Percentiles rank a stretch among this genome's conserved stretches.
phyloP scores from a whole-genome alignment of 352 stramenopile genomes.

The Pythium volutum region DNA sequence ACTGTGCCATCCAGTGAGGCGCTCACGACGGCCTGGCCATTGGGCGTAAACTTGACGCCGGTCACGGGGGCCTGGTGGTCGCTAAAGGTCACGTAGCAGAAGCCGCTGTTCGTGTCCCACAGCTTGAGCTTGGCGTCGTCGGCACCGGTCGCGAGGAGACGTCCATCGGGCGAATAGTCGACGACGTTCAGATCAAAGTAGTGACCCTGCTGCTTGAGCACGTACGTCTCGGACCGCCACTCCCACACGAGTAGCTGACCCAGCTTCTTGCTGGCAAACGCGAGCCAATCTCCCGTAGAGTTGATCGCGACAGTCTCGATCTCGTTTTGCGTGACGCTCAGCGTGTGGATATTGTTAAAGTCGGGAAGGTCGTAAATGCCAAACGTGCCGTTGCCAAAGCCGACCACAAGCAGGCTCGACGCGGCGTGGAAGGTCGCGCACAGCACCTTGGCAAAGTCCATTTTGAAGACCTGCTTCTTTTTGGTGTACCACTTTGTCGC shows the following conservation, averaged over 20 bases:
- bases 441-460: constrained; percentile 87
- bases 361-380: constrained; percentile 96
- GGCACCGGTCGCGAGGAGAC: constrained; percentile 95
- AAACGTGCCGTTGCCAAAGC: constrained; percentile 97
- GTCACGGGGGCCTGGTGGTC: constrained; percentile 97
- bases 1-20: constrained; percentile 98
- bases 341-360: constrained; percentile 97
- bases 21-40: constrained; percentile 92
- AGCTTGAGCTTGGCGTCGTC: constrained; percentile 99
- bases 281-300: constrained; percentile 96
- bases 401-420: constrained; percentile 90
- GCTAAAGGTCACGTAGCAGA: constrained; percentile 99
- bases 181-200: constrained; percentile 97
- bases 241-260: constrained; percentile 99
- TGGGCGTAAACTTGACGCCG: constrained; percentile 93
- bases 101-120: constrained; percentile 97
- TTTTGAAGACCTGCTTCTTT: constrained; percentile 88
- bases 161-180: constrained; percentile 97
- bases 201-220: constrained; percentile 99
- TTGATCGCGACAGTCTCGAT: constrained; percentile 95
- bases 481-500: constrained; percentile 84
- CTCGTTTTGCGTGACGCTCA: constrained; percentile 89
- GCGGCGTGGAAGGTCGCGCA: constrained; percentile 89
- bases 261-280: constrained; percentile 95
- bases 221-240: constrained; percentile 99